Evolutionary conservation across 2,329 filamentous ascomycete genomes (phyloP), one percentile per base, ranked within the genome.

Genomic region (Diaporthe sp.): DNA sequence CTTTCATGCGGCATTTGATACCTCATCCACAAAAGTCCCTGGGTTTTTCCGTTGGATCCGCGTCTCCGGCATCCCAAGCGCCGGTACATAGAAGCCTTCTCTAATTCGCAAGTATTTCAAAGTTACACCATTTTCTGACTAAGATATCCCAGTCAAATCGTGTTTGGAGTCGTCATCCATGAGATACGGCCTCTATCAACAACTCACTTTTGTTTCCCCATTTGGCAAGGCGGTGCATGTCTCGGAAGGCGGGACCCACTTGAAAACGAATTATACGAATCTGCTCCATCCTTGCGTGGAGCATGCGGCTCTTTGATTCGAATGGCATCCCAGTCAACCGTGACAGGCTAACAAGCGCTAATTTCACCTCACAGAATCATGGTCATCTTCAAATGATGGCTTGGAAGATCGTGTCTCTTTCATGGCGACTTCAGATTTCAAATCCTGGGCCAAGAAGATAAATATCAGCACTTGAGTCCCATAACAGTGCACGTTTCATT

Each of bases 141-240:
- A 57, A 57, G 54, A 33, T 22, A 4, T 17, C 38, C 38, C 38
- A 13, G 38, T 40, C 38, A 40, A 40, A 40, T 40, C 15, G 30
- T 6, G 9, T 19, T 28, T 40, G 8, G 13, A 64, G 25, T 64
- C 58, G 40, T 45, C 58, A 64, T 28, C 13, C 15, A 30, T 12
- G 1, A 10, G 38, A 45, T 22, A 33, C 15, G 58, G 28, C 17
- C 15, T 30, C 40, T 45, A 13, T 45, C 58, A 45, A 64, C 15
- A 25, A 33, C 58, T 64, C 58, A 64, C 58, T 64, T 64, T 64
- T 64, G 40, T 42, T 64, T 30, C 58, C 58, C 30, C 58, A 45
- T 64, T 42, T 19, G 58, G 58, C 8, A 64, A 45, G 30, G 58
- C 15, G 40, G 40, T 64, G 3, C 35, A 40, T 60, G 40, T 64